Evolutionary conservation across 1,284 basidiomycete genomes (phyloP), one percentile per base, ranked within the genome.

Genomic region (Tilletia walkeri): DNA sequence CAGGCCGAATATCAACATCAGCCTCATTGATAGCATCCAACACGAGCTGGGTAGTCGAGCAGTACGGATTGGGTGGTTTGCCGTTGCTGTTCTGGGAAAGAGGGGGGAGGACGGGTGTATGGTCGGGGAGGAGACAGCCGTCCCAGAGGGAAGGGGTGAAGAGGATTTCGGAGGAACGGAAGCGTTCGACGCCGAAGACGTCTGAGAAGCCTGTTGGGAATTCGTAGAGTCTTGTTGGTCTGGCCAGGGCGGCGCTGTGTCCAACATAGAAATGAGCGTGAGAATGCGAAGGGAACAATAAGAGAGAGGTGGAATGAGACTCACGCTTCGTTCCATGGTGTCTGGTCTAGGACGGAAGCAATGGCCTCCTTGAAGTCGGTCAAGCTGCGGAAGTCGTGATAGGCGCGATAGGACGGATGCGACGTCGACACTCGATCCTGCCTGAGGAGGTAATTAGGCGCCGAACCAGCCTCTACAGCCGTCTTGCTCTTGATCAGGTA

Each of bases 191-290:
- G 3, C 91, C 91, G 85, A 95, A 98, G 80, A 89, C 90, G 47
- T 90, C 88, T 82, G 91, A 93, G 86, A 90, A 96, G 2, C 96
- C 96, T 63, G 93, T 93, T 0, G 96, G 93, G 86, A 99, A 98
- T 85, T 99, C 96, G 86, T 95, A 99, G 67, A 84, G 80, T 65
- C 84, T 76, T 4, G 76, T 77, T 88, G 90, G 78, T 87, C 88
- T 70, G 65, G 75, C 61, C 3, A 75, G 72, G 9, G 80, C 80
- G 61, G 78, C 76, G 12, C 68, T 66, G 41, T 12, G 12, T 39
- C 34, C 0, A 30, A 12, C 50, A 59, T 39, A 24, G 12, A 24
- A 16, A 34, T 24, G 30, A 68, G n/a, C 20, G 47, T 66, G 6
- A 30, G 67, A 41, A 34, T 20, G 49, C 7, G 69, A 39, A 67